phyloP scores from a whole-genome alignment of 2,329 filamentous ascomycete species.

The Scolecobasidium constrictum region DNA sequence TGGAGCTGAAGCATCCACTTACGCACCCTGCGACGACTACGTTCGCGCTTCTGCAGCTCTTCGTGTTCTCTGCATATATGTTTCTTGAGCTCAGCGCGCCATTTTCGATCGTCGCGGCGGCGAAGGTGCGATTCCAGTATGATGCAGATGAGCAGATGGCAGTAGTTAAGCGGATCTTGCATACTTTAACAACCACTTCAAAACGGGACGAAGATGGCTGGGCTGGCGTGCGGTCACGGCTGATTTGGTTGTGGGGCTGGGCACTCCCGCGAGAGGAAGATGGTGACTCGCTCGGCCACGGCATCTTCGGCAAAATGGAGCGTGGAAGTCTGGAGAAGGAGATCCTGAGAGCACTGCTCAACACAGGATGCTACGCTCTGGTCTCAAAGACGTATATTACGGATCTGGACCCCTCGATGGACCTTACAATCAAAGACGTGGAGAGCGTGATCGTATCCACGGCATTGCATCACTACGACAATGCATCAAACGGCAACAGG shows the following conservation, averaged over 20 bases:
- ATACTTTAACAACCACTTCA: conserved; percentile 39
- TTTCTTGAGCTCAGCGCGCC: conserved; percentile 29
- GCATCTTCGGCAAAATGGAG: conserved; percentile 47
- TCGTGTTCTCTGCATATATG: conserved; percentile 42
- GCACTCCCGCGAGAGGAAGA: conserved; percentile 38
- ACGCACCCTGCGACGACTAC: conserved; percentile 49
- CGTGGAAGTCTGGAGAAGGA: conserved; percentile 56
- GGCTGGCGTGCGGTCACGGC: conserved; percentile 48
- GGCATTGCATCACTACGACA: conserved; percentile 65
- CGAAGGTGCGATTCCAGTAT: conserved; percentile 53
- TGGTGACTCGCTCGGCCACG: conserved; percentile 27
- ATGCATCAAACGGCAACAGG: conserved; percentile 70
- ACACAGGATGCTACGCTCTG: conserved; percentile 50
- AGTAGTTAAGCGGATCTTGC: conserved; percentile 49
- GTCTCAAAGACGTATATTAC: conserved; percentile 48
- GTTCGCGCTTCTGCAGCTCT: conserved; percentile 49
- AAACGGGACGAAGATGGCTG: conserved; percentile 55
- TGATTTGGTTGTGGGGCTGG: conserved; percentile 68
- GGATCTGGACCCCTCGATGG: conserved; percentile 38
- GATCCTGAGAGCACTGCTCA: conserved; percentile 56
- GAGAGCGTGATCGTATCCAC: conserved; percentile 51
- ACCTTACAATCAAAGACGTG: conserved; percentile 40
- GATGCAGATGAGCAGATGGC: conserved; percentile 54
- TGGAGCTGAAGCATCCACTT: conserved; percentile 51
- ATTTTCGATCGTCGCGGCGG: conserved; percentile 30